Base-by-base conservation (phyloP, 768 basidiomycete genomes). In the Collybiopsis confluens region DNA sequence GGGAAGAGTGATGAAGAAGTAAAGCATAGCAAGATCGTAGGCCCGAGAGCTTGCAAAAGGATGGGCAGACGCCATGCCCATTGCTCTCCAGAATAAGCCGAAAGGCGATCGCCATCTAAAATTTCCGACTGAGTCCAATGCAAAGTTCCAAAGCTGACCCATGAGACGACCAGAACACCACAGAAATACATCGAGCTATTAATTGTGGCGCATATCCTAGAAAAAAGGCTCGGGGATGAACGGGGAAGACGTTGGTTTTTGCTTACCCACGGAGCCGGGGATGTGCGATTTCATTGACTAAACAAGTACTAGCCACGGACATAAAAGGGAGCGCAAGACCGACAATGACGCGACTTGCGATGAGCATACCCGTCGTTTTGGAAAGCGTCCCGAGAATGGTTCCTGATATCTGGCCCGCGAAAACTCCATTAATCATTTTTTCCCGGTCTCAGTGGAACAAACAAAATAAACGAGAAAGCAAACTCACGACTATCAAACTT, bases 171-270 rank as follows among this genome's bases (percentile, higher is more conserved):
- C n/a, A 48, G 10, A 13, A 48, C 47, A 23, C 47, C 47, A 23
- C 47, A 30, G 23, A 48, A 48, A 48, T 48, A 48, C 47, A 48
- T 48, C 35, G 47, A 48, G 47, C 47, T 48, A 16, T 48, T 48
- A 21, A 48, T 37, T 20, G 47, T 48, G 47, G 47, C 47, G 33
- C 47, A 48, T 37, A 48, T 48, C n/a, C 47, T 48, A 36, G 11
- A 24, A n/a, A 4, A 8, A 10, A 48, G n/a, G 2, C 16, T 37
- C 47, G 47, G 35, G 20, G 30, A 35, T 18, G 16, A 11, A 46
- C 15, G n/a, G 45, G 28, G 21, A 20, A 21, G 24, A 23, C 3
- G 13, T 16, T n/a, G 7, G 3, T 6, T 21, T n/a, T 13, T 47
- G 23, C 47, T 48, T 48, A 48, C 47, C 47, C 47, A 37, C 47